Evolutionary conservation across 768 basidiomycete species (phyloP), one percentile per base, ranked within the genome.

Genomic region (Coprinopsis cinerea): DNA sequence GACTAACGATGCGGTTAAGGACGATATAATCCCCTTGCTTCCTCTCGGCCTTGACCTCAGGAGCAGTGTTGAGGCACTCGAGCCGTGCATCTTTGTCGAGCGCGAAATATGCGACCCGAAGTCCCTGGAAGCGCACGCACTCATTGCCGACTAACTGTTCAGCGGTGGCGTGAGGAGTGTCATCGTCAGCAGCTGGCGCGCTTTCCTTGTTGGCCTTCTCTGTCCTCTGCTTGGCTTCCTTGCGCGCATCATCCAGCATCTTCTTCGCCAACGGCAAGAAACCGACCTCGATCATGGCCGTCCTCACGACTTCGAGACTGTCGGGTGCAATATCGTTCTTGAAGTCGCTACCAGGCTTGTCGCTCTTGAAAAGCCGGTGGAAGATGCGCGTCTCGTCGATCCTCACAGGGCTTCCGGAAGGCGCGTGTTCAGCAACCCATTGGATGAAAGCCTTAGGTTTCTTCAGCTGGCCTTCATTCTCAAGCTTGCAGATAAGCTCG

Each of bases 371-470:
- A 3, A 99, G 71, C 18, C 83, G 88, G 61, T 92, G 79, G 77
- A 98, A 98, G 58, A 96, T 77, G 39, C 94, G 83, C 32, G 87
- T 88, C 68, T 99, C 94, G 63, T 91, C 85, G 56, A 98, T 75
- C 41, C 67, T 69, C 48, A 97, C 87, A 14, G 94, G 92, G 57
- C 87, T 90, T 5, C 84, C 82, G 1, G 87, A 84, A 18, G 80
- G 68, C 5, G 74, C 66, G 62, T 93, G 88, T 61, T 90, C 85
- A 22, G 89, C 92, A 13, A 99, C 91, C 95, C 95, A 99, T 61
- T 98, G 95, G 59, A 98, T 92, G 67, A 82, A 97, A 25, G 92
- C 82, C 62, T 95, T 97, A 11, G 90, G 88, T 65, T 95, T 97
- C 66, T 79, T 82, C 14, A 69, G 60, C 14, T 71, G 60, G 9